Conservation (phyloP, 805 yeast species). For the Clavispora vitiphila region DNA sequence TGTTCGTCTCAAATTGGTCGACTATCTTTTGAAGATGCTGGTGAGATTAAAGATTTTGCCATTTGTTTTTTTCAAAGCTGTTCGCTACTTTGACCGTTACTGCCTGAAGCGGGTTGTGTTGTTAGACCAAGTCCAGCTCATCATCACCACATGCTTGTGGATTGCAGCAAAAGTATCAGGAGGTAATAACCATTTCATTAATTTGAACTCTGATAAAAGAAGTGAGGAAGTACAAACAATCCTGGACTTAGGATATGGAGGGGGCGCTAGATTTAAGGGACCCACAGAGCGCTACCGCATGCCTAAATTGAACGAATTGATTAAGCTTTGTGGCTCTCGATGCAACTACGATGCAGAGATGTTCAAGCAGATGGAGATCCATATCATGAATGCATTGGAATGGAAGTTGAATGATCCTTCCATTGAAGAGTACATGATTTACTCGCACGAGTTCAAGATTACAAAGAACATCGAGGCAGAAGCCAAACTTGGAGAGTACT, state of each 20-base stretch:
- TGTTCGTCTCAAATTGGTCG: constrained; percentile 70
- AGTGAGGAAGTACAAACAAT: constrained; percentile 22
- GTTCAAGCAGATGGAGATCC: constrained; percentile 71
- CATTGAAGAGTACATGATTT: constrained; percentile 34
- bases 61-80: constrained; percentile 61
- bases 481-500: constrained; percentile 25
- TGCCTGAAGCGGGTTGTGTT: constrained; percentile 82
- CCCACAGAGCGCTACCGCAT: constrained; percentile 72
- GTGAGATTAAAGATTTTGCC: constrained; percentile 60
- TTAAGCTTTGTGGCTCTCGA: constrained; percentile 62
- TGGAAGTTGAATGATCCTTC: constrained; percentile 68
- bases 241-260: constrained; percentile 37
- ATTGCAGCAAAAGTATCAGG: constrained; percentile 82
- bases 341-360: constrained; percentile 44
- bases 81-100: constrained; percentile 82
- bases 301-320: constrained; percentile 58
- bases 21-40: constrained; percentile 72
- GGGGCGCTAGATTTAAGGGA: constrained; percentile 58
- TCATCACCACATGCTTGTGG: constrained; percentile 91
- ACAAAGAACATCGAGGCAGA: constrained; percentile 14
- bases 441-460: constrained; percentile 35
- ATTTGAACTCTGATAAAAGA: constrained; percentile 18
- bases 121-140: constrained; percentile 82
- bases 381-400: constrained; percentile 62
- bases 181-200: constrained; percentile 64